Evolutionary conservation across 768 basidiomycete genomes (phyloP), one percentile per base, ranked within the genome.

Genomic region (Cyclocybe aegerita): DNA sequence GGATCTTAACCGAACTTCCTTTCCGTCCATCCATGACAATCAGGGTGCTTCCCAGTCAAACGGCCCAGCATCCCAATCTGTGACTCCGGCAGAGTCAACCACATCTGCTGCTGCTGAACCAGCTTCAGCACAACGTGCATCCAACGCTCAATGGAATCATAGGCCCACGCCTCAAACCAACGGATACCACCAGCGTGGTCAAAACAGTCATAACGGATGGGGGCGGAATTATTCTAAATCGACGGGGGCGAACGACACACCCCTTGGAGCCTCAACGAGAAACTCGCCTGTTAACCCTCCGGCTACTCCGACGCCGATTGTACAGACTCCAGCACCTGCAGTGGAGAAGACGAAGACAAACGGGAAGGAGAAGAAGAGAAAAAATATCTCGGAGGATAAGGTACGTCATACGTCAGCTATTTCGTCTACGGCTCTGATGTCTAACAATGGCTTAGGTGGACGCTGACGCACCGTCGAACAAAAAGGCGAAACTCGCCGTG

Each of bases 181-280:
- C 57, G 64, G 36, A 49, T 63, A 50, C 62, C 52, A 42, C 52
- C 54, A 62, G 14, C 62, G 70, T 8, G 64, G 54, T 35, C 55
- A 65, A 53, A 68, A 70, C 39, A 66, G 73, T n/a, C 69, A 71
- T n/a, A 57, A 66, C 11, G 60, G 56, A 43, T 69, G 71, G 60
- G 60, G 69, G 33, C 55, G 66, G 43, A 56, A 53, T 11, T 57
- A 67, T 33, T 47, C 60, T 52, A 62, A 48, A 46, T 60, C 39
- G 2, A 85, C 85, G 39, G 89, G 89, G 54, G 80, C 86, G 60
- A 92, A 92, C 58, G 78, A 66, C 60, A 86, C 79, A 31, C 89
- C 88, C 36, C 70, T 92, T 48, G 89, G 89, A 48, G 77, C 82
- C 11, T 81, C 85, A 7, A 76, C 60, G 16, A 70, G 70, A 42